Evolutionary conservation across 176 grass and related monocot species (phyloP).

Genomic region (Areca catechu): DNA sequence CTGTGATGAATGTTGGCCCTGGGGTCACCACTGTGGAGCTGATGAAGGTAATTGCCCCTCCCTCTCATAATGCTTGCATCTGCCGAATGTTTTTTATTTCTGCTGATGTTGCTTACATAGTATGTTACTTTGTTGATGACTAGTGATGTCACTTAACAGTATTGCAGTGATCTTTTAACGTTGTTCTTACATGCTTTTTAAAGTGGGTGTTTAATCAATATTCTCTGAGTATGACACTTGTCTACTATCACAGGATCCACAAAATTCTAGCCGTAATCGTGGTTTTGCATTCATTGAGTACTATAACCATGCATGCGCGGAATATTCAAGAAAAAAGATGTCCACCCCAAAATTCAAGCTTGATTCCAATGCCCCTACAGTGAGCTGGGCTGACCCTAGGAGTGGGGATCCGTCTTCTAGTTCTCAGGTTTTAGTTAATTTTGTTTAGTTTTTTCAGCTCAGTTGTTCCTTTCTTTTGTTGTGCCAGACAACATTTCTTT

Average conservation of each 20-base stretch:
- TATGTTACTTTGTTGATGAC: too few species aligned
- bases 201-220: too few species aligned
- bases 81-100: too few species aligned
- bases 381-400: slow-evolving; percentile 87
- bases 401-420: slow-evolving; percentile 46
- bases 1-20: slow-evolving; percentile 62
- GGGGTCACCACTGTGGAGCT: slow-evolving; percentile 66
- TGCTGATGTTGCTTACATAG: too few species aligned
- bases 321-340: slow-evolving; percentile 80
- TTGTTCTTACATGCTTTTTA: too few species aligned
- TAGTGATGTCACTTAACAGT: too few species aligned
- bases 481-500: too few species aligned
- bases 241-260: slow-evolving; percentile 35
- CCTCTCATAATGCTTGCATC: neutral
- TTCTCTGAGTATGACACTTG: neutral
- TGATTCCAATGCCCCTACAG: slow-evolving; percentile 58
- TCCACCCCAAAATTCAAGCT: slow-evolving; percentile 73
- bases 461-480: too few species aligned
- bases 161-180: too few species aligned
- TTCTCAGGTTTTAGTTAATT: slow-evolving; percentile 37
- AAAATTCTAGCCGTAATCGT: slow-evolving; percentile 37
- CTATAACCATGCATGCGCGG: slow-evolving; percentile 87
- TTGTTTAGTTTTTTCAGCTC: neutral
- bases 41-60: slow-evolving; percentile 45
- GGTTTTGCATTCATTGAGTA: slow-evolving; percentile 87